Evolutionary conservation across 148 eudicot species (phyloP), one percentile per base, ranked within the genome.

Genomic region (Diospyros lotus): DNA sequence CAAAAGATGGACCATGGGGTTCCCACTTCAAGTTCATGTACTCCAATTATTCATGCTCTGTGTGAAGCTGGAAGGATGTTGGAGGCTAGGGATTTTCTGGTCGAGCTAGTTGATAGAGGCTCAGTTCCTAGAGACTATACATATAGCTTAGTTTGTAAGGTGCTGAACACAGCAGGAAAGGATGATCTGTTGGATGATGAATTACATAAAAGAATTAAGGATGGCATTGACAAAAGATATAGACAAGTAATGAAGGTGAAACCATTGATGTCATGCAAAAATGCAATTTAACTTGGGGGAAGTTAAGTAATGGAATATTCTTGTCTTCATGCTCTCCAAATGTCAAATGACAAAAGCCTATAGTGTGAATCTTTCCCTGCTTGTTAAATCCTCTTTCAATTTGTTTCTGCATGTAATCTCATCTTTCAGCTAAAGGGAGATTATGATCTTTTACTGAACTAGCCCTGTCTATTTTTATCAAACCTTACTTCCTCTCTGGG

Each of bases 101-200:
- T 78, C 73, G 94, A 89, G 84, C 82, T 93, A 80, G 90, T 86
- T 50, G 66, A 84, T 64, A 77, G 87, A 43, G 94, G 98, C 40
- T 91, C 85, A 5, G 73, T 87, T 76, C 97, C 98, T 13, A 88
- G 98, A 71, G 98, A 91, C 75, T 89, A 86, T 75, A 91, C 93
- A 17, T 93, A 91, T 66, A 89, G 73, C 77, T 64, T 93, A 73
- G 89, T 93, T 45, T 51, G 82, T 72, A 82, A 83, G 64, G 78
- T 73, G 17, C 55, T 93, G 55, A 60, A 77, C 15, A 77, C 82
- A 2, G 75, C 66, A 17, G 94, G 90, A 64, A 67, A 78, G 77
- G 58, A 63, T 64, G 66, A 84, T 74, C 68, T 89, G 84, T 73
- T 89, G 39, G 90, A 88, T 71, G 77, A 80, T 17, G 76, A 68